Percentiles rank a stretch among this genome's conserved stretches.
Conservation (phyloP, 441 rosid genomes). For the Corymbia citriodora region DNA sequence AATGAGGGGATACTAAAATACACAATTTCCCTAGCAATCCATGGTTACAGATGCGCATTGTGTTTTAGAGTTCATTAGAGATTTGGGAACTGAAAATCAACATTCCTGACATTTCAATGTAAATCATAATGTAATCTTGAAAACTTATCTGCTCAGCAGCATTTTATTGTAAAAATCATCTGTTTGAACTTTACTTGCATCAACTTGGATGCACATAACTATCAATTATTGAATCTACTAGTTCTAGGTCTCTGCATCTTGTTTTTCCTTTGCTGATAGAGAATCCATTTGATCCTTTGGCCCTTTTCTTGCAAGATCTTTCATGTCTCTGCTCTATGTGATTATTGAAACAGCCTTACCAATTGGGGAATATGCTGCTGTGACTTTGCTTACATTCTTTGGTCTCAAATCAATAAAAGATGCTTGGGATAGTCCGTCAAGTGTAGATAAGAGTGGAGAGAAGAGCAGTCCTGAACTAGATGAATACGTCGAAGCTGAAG, state of each 20-base stretch:
- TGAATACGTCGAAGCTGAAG: conserved; percentile 89
- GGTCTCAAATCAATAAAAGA: conserved; percentile 96
- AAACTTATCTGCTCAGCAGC: neutral
- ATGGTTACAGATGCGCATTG: neutral
- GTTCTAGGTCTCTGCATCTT: neutral
- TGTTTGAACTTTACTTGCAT: neutral
- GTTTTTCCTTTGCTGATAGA: neutral
- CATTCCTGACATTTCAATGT: neutral
- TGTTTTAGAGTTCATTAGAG: neutral
- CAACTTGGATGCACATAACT: neutral
- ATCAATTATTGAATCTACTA: neutral
- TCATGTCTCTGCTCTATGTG: conserved; percentile 10
- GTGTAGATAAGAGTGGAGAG: conserved; percentile 42
- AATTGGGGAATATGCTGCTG: conserved; percentile 93
- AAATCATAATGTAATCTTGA: neutral
- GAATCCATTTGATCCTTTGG: neutral
- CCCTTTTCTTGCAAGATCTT: neutral
- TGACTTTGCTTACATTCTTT: conserved; percentile 81
- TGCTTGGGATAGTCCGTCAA: conserved; percentile 90
- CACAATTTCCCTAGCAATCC: neutral
- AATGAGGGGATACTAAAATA: neutral
- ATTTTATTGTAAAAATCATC: neutral
- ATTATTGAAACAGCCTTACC: conserved; percentile 63
- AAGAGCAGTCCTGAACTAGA: conserved; percentile 58
- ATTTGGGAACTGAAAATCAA: neutral